Base-by-base conservation (phyloP, 23 red algal genomes). In the Chondrus crispus region DNA sequence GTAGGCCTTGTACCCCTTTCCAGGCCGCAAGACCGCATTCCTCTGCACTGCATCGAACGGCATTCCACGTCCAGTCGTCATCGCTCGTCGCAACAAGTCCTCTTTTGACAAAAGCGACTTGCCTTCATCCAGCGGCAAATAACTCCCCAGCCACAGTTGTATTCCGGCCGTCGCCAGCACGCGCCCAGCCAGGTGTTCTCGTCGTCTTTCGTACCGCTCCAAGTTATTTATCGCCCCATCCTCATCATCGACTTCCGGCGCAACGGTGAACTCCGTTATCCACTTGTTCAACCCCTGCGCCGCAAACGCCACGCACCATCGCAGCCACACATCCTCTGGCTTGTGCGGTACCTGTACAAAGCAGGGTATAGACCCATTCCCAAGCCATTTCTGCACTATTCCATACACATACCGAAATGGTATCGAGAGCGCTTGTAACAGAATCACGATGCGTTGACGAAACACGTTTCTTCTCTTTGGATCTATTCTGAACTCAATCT, bases 121-220 rank as follows among this genome's bases (percentile, higher is more conserved):
- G 2, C 77, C 77, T 26, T 62, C n/a, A 10, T 30, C 29, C 77
- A 82, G 57, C 1, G 48, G 48, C n/a, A n/a, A n/a, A n/a, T n/a
- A n/a, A n/a, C n/a, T n/a, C n/a, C n/a, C n/a, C n/a, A n/a, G n/a
- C 77, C 77, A 82, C 30, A 82, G 22, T 62, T 82, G 77, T 44
- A 86, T 47, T 3, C 51, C 62, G 3, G 82, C 82, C 1, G 82
- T 69, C 5, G 82, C 38, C 1, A 86, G 40, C 32, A 86, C 60
- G 37, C 62, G 30, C 2, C 49, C 51, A 2, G 60, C 82, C 30
- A 68, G 70, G 44, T 86, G 70, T 3, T 37, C 22, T n/a, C n/a
- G n/a, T n/a, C n/a, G n/a, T n/a, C n/a, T n/a, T n/a, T n/a, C n/a
- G n/a, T n/a, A n/a, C n/a, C n/a, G n/a, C n/a, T n/a, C n/a, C n/a